Conservation (phyloP, 2,329 filamentous ascomycete genomes). For the Sporothrix inflata region DNA sequence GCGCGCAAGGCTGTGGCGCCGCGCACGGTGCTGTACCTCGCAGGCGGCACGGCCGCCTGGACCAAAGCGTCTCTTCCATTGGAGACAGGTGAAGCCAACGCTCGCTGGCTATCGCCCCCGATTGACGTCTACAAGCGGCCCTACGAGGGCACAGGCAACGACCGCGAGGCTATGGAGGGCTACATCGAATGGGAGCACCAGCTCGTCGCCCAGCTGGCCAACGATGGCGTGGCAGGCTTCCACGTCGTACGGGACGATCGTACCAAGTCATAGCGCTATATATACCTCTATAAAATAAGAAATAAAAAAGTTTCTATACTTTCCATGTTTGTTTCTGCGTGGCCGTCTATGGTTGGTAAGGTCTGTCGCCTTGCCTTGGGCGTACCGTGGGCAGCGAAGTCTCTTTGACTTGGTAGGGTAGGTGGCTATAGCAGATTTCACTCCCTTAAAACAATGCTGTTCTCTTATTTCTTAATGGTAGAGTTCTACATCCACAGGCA, state of each 20-base stretch:
- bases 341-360: too few species aligned
- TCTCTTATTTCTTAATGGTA: too few species aligned
- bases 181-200: constrained; percentile 30
- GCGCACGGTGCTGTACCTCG: not conserved
- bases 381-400: too few species aligned
- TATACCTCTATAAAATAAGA: too few species aligned
- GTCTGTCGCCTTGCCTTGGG: too few species aligned
- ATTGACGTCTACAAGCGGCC: constrained; percentile 28
- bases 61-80: not conserved
- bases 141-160: constrained; percentile 27
- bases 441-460: too few species aligned
- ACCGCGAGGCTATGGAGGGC: constrained; percentile 27
- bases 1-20: constrained; percentile 12
- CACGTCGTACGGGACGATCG: constrained; percentile 23
- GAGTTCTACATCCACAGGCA: too few species aligned
- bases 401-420: too few species aligned
- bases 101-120: constrained; percentile 17
- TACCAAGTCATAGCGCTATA: not conserved
- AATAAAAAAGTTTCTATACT: too few species aligned
- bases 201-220: constrained; percentile 28
- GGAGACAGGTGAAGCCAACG: not conserved
- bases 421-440: too few species aligned
- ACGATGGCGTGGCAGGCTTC: constrained; percentile 24
- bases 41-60: constrained; percentile 17
- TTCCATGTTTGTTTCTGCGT: too few species aligned